These are phyloP conservation scores for Aspergillus uvarum DNA, from an alignment of 2,329 filamentous ascomycete species.

Conservation along the genomic window DNA sequence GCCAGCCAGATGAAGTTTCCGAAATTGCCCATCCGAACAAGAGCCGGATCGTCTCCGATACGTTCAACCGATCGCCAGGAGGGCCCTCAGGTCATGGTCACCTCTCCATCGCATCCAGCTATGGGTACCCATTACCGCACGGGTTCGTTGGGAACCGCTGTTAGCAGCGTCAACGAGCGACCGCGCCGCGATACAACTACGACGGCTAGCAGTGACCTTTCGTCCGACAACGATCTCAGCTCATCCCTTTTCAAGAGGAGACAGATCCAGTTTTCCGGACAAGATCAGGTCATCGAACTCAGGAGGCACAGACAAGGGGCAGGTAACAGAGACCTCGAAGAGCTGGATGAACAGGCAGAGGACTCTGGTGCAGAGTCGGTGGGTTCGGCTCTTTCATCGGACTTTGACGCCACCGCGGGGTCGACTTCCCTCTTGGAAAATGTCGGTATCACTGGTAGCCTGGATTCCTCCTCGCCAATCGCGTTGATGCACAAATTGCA, in stretches of 20 bases:
- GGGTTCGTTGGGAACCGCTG: conserved; percentile 57
- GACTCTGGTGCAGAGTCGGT: conserved; percentile 52
- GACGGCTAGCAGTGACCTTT: conserved; percentile 65
- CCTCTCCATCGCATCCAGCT: conserved; percentile 55
- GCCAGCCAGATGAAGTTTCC: conserved; percentile 92
- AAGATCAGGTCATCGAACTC: conserved; percentile 38
- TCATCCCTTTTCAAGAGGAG: conserved; percentile 54
- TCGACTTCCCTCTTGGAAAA: conserved; percentile 58
- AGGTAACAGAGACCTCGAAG: conserved; percentile 31
- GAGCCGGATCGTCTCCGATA: conserved; percentile 85
- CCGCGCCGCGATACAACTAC: conserved; percentile 63
- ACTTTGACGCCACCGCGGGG: conserved; percentile 56
- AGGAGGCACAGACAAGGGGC: conserved; percentile 29
- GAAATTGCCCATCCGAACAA: conserved; percentile 86
- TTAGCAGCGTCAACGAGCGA: conserved; percentile 53
- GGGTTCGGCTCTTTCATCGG: conserved; percentile 52
- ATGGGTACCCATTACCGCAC: conserved; percentile 51
- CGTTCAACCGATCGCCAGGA: conserved; percentile 53
- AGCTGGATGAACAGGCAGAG: conserved; percentile 43
- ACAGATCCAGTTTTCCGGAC: conserved; percentile 49
- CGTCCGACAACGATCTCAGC: conserved; percentile 63
- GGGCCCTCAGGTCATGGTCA: conserved; percentile 51
- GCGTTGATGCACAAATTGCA: conserved; percentile 44
- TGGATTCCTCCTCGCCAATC: conserved; percentile 53
- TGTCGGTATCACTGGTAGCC: conserved; percentile 43